A percentile compares a stretch with the other conserved stretches of the same genome.
These are phyloP conservation scores for Fusarium mexicanum DNA, from an alignment of 2,329 filamentous ascomycete genomes.

Conservation along the genomic window DNA sequence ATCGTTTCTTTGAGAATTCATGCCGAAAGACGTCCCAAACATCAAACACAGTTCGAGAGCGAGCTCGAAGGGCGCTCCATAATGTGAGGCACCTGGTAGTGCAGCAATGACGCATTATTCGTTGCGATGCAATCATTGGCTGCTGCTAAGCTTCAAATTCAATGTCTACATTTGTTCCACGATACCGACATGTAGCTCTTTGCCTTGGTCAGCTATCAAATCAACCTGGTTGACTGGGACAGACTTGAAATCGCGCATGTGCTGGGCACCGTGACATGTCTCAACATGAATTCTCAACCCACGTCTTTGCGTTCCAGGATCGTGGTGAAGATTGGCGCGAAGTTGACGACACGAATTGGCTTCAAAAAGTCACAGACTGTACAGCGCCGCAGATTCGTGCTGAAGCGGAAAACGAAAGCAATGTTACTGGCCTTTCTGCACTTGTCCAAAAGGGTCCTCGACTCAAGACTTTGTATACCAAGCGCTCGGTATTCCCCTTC, in stretches of 20 bases:
- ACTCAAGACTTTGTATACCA: not conserved
- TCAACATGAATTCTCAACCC: too few relatives aligned
- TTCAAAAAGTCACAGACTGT: not conserved
- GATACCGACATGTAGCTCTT: not conserved
- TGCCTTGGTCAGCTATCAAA: not conserved
- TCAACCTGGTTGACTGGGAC: not conserved
- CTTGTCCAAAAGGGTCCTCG: not conserved
- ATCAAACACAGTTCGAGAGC: too few relatives aligned
- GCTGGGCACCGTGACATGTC: not conserved
- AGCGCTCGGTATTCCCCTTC: not conserved
- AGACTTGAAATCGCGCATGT: not conserved
- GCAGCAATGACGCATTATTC: too few relatives aligned
- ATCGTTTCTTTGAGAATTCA: too few relatives aligned
- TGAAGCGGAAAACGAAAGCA: not conserved
- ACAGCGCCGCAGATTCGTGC: not conserved
- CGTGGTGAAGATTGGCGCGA: not conserved
- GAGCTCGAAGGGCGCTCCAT: too few relatives aligned
- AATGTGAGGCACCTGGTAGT: too few relatives aligned
- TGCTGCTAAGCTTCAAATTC: not conserved
- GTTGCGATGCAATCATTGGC: not conserved
- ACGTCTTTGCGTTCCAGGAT: not conserved
- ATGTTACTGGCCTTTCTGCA: not conserved
- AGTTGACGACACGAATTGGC: not conserved
- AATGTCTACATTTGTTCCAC: not conserved
- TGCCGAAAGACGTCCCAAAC: too few relatives aligned